Evolutionary conservation across 2,329 filamentous ascomycete genomes (phyloP), one percentile per base, ranked within the genome.

Genomic region (Ophiocordyceps camponoti-leonardi): DNA sequence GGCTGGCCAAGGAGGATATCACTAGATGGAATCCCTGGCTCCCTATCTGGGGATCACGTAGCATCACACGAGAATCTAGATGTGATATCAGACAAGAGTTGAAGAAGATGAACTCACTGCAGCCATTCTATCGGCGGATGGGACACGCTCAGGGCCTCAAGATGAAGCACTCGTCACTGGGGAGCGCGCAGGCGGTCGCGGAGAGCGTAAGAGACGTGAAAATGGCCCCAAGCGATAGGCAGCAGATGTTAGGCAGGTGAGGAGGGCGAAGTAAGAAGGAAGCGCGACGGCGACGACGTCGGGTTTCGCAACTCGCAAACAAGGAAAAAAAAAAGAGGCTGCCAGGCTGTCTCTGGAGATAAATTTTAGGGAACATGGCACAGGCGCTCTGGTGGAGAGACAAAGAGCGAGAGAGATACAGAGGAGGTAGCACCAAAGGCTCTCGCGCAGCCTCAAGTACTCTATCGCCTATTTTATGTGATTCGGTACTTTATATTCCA

Each of bases 51-150:
- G 37, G 28, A 7, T 13, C 33, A 41, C 16, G 43, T 47, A 49
- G 49, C 45, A 47, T 41, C 43, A 39, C 47, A 41, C 43, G n/a
- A 26, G 44, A 40, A 22, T 6, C 26, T 22, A 11, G 39, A 4
- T 42, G 42, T 23, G 42, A 33, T 26, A 43, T 18, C 28, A 14
- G 41, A 31, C n/a, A 45, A 19, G 46, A 48, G 49, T 11, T 37
- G 51, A 19, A 35, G 37, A 43, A 40, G 44, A 46, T 49, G 47
- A 48, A 65, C 62, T 63, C 60, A 65, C 62, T 61, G 63, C 59
- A 62, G 62, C 62, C 62, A 65, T 65, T 61, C 62, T 65, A 60
- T 59, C 55, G 53, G 52, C 53, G 52, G 56, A 56, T 54, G 54
- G 49, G 47, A 49, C 48, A 50, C 47, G 51, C 49, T 50, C 48